Conservation (phyloP, 208 protist genomes). For the Leptomonas seymouri region DNA sequence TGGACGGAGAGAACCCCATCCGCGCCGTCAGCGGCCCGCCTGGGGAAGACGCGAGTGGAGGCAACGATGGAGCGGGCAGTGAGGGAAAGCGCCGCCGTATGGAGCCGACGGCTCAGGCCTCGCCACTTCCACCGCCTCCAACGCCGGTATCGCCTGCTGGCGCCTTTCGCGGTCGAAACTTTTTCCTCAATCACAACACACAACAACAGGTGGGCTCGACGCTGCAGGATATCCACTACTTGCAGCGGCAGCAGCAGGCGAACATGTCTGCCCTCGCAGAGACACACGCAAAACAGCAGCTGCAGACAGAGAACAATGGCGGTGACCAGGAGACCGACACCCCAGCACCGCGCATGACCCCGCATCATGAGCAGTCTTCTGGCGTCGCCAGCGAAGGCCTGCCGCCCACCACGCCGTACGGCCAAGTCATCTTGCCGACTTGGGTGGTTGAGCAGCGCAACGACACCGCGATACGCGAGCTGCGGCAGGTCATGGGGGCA, state of each 20-base stretch:
- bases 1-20: conserved; percentile 58
- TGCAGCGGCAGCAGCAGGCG: conserved; percentile 46
- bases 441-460: conserved; percentile 91
- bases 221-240: conserved; percentile 54
- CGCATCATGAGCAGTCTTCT: conserved; percentile 14
- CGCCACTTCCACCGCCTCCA: no score
- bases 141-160: conserved; percentile 21
- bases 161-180: conserved; percentile 47
- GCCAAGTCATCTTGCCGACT: conserved; percentile 75
- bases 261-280: conserved; percentile 32
- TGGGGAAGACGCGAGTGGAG: conserved; percentile 1
- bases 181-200: conserved; percentile 46
- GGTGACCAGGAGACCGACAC: conserved; percentile 9
- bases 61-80: not conserved
- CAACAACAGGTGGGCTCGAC: conserved; percentile 38
- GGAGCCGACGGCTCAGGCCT: conserved; percentile 18
- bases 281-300: conserved; percentile 9
- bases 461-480: conserved; percentile 84
- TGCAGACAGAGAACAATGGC: not conserved
- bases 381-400: conserved; percentile 34
- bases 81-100: conserved; percentile 45
- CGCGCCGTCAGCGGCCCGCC: conserved; percentile 46
- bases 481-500: conserved; percentile 84
- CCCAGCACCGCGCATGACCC: conserved; percentile 25
- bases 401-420: conserved; percentile 68